Conservation (phyloP, 2,329 filamentous ascomycete species). For the Aspergillus viridinutans region DNA sequence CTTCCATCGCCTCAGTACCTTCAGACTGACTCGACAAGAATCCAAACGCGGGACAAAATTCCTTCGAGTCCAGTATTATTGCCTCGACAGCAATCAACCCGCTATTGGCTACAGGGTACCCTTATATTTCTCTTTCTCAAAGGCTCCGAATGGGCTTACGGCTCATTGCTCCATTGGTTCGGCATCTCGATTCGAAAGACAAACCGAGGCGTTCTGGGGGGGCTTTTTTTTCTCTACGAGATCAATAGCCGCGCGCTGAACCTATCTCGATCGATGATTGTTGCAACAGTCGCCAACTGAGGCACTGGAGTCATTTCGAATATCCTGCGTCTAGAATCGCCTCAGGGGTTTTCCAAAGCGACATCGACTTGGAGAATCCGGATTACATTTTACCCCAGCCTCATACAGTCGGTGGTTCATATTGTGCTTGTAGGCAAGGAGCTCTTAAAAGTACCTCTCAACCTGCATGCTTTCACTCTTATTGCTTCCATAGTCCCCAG, state of each 20-base stretch:
- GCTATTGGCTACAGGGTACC: conserved; percentile 2
- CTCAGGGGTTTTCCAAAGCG: conserved; percentile 27
- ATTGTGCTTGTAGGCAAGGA: conserved; percentile 21
- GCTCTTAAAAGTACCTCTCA: conserved; percentile 11
- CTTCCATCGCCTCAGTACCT: conserved; percentile 17
- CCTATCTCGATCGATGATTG: neutral
- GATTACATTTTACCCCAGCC: conserved; percentile 1
- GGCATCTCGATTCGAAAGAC: neutral
- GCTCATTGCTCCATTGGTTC: neutral
- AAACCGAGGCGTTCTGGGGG: conserved; percentile 1
- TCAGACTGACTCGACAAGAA: conserved; percentile 1
- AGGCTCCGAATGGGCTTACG: neutral
- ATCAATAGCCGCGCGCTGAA: conserved; percentile 9
- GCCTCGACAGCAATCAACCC: neutral
- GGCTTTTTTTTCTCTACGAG: conserved; percentile 1
- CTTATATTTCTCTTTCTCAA: neutral
- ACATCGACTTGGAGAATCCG: conserved; percentile 1
- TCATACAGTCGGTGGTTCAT: conserved; percentile 1
- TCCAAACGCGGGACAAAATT: neutral
- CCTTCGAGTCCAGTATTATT: neutral
- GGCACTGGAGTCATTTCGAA: neutral
- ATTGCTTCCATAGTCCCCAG: neutral
- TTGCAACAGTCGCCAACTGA: neutral
- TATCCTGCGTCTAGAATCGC: conserved; percentile 35
- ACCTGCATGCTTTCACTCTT: conserved; percentile 11